Evolutionary conservation across 2,329 filamentous ascomycete species (phyloP).

Genomic region (Teratosphaeria destructans): DNA sequence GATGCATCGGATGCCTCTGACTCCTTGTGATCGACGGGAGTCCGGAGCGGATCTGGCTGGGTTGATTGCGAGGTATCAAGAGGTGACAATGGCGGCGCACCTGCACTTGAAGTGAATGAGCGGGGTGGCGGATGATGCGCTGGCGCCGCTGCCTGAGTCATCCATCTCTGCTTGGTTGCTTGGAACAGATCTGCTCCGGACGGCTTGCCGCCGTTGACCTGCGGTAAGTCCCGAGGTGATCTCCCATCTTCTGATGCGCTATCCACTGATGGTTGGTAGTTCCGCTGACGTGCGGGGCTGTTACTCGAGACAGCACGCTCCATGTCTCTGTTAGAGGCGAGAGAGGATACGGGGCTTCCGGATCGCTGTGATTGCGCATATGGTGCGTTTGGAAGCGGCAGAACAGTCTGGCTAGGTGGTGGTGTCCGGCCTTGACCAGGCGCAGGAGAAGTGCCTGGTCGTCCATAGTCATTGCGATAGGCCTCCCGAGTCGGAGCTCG

Average conservation of each 20-base stretch:
- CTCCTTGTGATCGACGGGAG: slow-evolving; percentile 2
- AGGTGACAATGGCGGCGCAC: slow-evolving; percentile 6
- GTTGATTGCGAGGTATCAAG: slow-evolving; percentile 8
- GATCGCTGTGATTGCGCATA: slow-evolving; percentile 6
- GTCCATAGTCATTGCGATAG: slow-evolving; percentile 6
- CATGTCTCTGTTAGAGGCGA: not conserved
- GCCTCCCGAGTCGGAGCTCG: slow-evolving; percentile 20
- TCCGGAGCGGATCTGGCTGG: slow-evolving; percentile 6
- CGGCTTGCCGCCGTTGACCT: slow-evolving; percentile 1
- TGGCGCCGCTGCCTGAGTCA: slow-evolving; percentile 8
- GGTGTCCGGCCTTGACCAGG: slow-evolving; percentile 5
- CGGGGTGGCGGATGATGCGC: not conserved
- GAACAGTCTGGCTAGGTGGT: not conserved
- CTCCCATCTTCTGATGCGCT: not conserved
- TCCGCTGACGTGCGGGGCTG: slow-evolving; percentile 4
- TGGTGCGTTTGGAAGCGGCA: slow-evolving; percentile 2
- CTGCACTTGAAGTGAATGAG: not conserved
- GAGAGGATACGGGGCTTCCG: slow-evolving; percentile 8
- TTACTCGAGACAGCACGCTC: not conserved
- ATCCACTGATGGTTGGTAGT: not conserved
- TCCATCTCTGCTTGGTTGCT: slow-evolving; percentile 16
- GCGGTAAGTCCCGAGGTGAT: not conserved
- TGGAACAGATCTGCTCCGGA: slow-evolving; percentile 15
- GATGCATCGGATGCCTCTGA: slow-evolving; percentile 12
- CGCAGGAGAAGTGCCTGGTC: slow-evolving; percentile 18